These are phyloP conservation scores for Kodamaea sp. DNA, from an alignment of 1,139 yeast species.

Conservation along the genomic window DNA sequence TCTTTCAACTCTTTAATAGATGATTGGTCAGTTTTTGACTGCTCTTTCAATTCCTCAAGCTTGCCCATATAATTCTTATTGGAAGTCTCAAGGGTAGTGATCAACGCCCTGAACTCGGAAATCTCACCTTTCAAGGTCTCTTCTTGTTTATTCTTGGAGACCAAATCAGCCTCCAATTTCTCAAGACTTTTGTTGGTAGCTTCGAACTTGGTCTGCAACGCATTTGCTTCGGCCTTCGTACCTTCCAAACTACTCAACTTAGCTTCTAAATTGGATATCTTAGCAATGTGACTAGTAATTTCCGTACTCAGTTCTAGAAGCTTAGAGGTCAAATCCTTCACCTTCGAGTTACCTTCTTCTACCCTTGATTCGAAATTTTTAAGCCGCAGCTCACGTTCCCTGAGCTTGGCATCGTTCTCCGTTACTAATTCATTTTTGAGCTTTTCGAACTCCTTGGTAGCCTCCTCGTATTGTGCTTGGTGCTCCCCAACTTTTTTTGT, in stretches of 20 bases:
- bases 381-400: too few species aligned
- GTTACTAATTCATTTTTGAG: not conserved
- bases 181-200: not conserved
- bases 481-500: too few species aligned
- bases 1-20: too few species aligned
- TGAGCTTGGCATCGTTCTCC: too few species aligned
- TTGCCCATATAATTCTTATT: too few species aligned
- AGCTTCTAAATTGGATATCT: conserved; percentile 1
- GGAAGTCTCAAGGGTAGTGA: too few species aligned
- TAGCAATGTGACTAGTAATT: not conserved
- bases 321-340: conserved; percentile 4
- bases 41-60: too few species aligned
- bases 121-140: not conserved
- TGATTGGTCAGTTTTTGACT: too few species aligned
- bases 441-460: not conserved
- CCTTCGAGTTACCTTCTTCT: too few species aligned
- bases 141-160: not conserved
- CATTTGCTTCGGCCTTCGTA: not conserved
- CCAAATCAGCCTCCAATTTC: not conserved
- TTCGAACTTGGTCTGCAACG: conserved; percentile 3
- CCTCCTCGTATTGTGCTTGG: not conserved
- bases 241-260: not conserved
- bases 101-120: not conserved
- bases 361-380: too few species aligned
- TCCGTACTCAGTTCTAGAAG: not conserved